Evolutionary conservation across 257 asterid genomes (phyloP).

Genomic region (Forsythia viridissima): DNA sequence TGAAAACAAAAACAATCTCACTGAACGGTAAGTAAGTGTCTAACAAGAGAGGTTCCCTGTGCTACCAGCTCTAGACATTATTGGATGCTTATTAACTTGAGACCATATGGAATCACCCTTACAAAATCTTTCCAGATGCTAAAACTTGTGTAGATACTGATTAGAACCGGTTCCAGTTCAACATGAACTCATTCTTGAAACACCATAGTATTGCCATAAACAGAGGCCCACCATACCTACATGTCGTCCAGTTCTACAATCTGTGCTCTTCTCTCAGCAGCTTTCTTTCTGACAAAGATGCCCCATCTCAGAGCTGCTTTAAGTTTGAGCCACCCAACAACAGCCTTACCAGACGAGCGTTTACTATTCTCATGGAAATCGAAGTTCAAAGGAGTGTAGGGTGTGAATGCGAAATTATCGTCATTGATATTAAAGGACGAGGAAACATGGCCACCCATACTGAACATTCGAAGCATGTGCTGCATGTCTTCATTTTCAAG

Average conservation of each 20-base stretch:
- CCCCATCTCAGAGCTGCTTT: slow-evolving; percentile 99
- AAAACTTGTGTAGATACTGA: not conserved
- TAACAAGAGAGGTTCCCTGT: too few species aligned
- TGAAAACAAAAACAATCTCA: too few species aligned
- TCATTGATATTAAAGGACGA: slow-evolving; percentile 49
- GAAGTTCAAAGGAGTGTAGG: slow-evolving; percentile 56
- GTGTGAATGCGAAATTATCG: slow-evolving; percentile 43
- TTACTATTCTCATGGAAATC: slow-evolving; percentile 56
- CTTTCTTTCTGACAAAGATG: slow-evolving; percentile 84
- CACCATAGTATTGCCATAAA: not conserved
- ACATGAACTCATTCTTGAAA: not conserved
- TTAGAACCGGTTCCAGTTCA: not conserved
- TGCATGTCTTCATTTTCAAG: slow-evolving; percentile 96
- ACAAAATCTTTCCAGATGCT: not conserved
- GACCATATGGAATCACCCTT: not conserved
- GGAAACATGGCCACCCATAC: slow-evolving; percentile 64
- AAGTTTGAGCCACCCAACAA: slow-evolving; percentile 95
- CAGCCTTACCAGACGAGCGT: slow-evolving; percentile 95
- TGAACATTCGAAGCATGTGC: slow-evolving; percentile 75
- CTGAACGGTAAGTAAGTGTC: too few species aligned
- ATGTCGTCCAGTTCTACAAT: slow-evolving; percentile 76
- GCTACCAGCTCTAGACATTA: not conserved
- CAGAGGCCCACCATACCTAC: slow-evolving; percentile 20
- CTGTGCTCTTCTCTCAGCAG: slow-evolving; percentile 95
- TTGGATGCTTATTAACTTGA: not conserved